Base-by-base conservation (phyloP, 1,284 basidiomycete species). In the Stygiomarasmius scandens region DNA sequence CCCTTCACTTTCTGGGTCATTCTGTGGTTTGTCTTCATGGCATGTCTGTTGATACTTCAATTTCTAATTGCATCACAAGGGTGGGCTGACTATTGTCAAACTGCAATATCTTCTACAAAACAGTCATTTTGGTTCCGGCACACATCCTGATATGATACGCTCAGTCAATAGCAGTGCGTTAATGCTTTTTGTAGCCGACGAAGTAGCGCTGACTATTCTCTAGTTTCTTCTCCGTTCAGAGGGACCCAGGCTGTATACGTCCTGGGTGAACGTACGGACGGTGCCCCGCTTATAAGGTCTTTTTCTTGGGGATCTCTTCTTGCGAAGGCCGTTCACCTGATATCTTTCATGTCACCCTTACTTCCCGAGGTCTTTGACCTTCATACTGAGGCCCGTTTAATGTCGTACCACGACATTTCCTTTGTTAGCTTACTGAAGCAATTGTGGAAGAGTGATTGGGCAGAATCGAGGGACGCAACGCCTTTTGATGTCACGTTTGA, bases 1-100 rank as follows among this genome's bases (percentile, higher is more conserved):
- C 81, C 0, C 65, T 83, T 11, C 83, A 85, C 66, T 82, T 85
- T 58, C 57, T 85, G 0, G 83, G 80, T 0, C 81, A 84, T 66
- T 84, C 82, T 1, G 71, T 85, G 51, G 82, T 80, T n/a, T n/a
- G n/a, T n/a, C n/a, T n/a, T n/a, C n/a, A n/a, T n/a, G n/a, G n/a
- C n/a, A n/a, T n/a, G n/a, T n/a, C n/a, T n/a, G n/a, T n/a, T n/a
- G n/a, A n/a, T n/a, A n/a, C n/a, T n/a, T n/a, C n/a, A n/a, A 9
- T 6, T 36, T 44, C 29, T 36, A 23, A 43, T n/a, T 32, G 43
- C 29, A 20, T 32, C 45, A 19, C 6, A 16, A 82, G 80, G 81
- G 82, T n/a, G 81, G 79, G 8, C 69, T 77, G 0, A 83, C 80
- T 4, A 73, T 83, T 45, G 67, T 75, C 23, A 81, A 83, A 60